A percentile compares a stretch with the other conserved stretches of the same genome.
Evolutionary conservation across 2,329 filamentous ascomycete species (phyloP).

Genomic region (Penicillium thymicola): DNA sequence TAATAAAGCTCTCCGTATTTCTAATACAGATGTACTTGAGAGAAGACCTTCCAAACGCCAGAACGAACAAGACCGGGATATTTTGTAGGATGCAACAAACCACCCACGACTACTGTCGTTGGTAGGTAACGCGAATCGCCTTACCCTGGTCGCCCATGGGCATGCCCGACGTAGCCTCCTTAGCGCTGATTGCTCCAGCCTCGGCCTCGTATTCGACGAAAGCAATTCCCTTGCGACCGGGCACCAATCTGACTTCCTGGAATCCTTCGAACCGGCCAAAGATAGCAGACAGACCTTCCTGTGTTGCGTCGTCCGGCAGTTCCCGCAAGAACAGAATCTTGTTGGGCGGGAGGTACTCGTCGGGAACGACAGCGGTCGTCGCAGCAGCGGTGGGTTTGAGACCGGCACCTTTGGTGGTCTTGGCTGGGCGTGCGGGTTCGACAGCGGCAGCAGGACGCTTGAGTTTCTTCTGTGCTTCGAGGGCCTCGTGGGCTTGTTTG

Average conservation of each 20-base stretch:
- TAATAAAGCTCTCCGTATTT: slow-evolving; percentile 14
- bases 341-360: slow-evolving; percentile 96
- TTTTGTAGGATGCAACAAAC: slow-evolving; percentile 15
- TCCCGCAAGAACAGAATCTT: slow-evolving; percentile 95
- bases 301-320: slow-evolving; percentile 79
- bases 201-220: slow-evolving; percentile 97
- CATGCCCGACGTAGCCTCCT: slow-evolving; percentile 89
- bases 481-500: slow-evolving; percentile 78
- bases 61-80: slow-evolving; percentile 18
- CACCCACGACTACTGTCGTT: slow-evolving; percentile 59
- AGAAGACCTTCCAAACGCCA: slow-evolving; percentile 32
- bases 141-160: slow-evolving; percentile 69
- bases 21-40: slow-evolving; percentile 11
- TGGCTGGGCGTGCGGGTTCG: slow-evolving; percentile 59
- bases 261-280: slow-evolving; percentile 93
- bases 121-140: slow-evolving; percentile 92
- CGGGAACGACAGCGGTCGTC: slow-evolving; percentile 74
- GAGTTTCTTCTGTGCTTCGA: slow-evolving; percentile 72
- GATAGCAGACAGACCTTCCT: slow-evolving; percentile 72
- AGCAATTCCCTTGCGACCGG: slow-evolving; percentile 80
- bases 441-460: slow-evolving; percentile 58
- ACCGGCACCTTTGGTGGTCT: slow-evolving; percentile 67
- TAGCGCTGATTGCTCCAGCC: slow-evolving; percentile 83
- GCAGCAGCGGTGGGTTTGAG: slow-evolving; percentile 72
- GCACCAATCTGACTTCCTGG: slow-evolving; percentile 85